Evolutionary conservation across 441 rosid genomes (phyloP), one percentile per base, ranked within the genome.

Genomic region (Adansonia rubrostipa): DNA sequence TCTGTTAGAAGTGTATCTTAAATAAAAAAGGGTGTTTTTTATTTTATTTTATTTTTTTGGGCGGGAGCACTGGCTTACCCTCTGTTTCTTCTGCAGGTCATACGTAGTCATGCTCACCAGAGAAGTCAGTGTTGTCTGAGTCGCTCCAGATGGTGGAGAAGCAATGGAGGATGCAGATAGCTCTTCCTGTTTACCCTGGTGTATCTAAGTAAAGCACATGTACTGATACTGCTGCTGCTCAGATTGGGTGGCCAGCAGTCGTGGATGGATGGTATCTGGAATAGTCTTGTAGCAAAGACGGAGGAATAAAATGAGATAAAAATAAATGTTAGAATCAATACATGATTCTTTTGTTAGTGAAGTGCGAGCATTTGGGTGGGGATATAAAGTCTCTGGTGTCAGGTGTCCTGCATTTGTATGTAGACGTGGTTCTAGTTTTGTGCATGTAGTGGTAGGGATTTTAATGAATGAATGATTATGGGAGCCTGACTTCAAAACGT

Each of bases 61-160:
- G 40, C 13, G 1, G 73, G 11, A 14, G 9, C 48, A 64, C 9
- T 24, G 78, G 36, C 24, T 75, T n/a, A 75, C 44, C 2, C 11
- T 13, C 15, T 54, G 28, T 56, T 9, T 72, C 17, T 51, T 51
- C 76, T 80, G 81, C 98, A 94, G 98, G 98, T 91, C 85, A 76
- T 86, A 83, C 83, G 75, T 84, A 87, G 88, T 89, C 88, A 83
- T 86, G 84, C 87, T 89, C 96, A 85, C 89, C 89, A 86, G 88
- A 88, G 90, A 89, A 85, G 91, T 88, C 78, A 60, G 56, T 84
- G 78, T 82, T 60, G 90, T 87, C 85, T 20, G 87, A 82, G 90
- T 87, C 84, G 84, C 90, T 85, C 89, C 83, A 77, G 75, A 72
- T 19, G 82, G 82, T 76, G 84, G 87, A 80, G 88, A 86, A 87